Conservation (phyloP, 139 green algal species). For the Ostreobium quekettii region DNA sequence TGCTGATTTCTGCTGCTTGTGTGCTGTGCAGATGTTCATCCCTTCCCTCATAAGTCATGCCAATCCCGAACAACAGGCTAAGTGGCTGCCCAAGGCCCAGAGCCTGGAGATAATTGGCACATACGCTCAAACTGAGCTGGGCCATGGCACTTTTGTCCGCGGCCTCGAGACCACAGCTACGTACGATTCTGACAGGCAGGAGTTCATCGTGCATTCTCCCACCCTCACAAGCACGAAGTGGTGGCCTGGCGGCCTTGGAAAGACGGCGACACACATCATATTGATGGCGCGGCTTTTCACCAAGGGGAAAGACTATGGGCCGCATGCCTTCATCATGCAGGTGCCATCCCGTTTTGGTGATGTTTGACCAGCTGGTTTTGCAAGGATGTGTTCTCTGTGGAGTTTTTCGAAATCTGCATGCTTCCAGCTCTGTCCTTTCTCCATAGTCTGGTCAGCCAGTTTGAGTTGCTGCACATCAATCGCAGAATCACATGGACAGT, state of each 20-base stretch:
- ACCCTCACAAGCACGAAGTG: conserved; percentile 84
- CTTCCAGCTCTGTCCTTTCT: no score
- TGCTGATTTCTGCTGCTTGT: no score
- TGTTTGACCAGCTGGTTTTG: no score
- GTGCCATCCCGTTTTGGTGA: no score
- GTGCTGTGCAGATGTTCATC: conserved; percentile 83
- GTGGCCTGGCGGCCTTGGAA: conserved; percentile 84
- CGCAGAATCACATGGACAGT: no score
- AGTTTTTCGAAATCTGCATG: no score
- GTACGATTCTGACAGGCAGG: conserved; percentile 55
- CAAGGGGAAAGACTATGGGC: conserved; percentile 60
- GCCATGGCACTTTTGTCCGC: conserved; percentile 90
- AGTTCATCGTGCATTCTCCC: conserved; percentile 91
- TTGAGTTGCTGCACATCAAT: no score
- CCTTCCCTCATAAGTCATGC: conserved; percentile 81
- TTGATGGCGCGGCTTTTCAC: conserved; percentile 85
- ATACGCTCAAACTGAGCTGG: conserved; percentile 95
- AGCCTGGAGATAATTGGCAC: conserved; percentile 66
- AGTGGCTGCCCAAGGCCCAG: conserved; percentile 77
- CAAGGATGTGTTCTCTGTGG: no score
- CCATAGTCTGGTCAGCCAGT: no score
- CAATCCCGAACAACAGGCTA: conserved; percentile 75
- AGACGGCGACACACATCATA: conserved; percentile 83
- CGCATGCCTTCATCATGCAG: conserved; percentile 77
- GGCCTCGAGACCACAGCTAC: conserved; percentile 93